Conservation (phyloP, 1,139 yeast species). For the Suhomyces bolitotheri region DNA sequence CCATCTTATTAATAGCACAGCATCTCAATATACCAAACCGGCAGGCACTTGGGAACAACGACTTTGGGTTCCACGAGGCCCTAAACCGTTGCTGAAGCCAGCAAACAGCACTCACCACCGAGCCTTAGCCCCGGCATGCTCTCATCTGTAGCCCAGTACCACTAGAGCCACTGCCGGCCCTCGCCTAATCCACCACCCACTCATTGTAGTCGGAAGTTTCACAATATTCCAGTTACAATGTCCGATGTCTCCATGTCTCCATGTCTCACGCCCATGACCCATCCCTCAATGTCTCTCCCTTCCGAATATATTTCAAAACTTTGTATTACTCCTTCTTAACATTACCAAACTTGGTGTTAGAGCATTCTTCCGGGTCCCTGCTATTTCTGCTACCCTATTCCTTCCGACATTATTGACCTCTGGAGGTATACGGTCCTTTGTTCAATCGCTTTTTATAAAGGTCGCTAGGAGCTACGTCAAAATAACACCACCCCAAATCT, state of each 20-base stretch:
- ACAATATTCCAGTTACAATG: neutral
- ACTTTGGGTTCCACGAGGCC: neutral
- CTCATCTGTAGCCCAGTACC: neutral
- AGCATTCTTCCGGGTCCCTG: too few species aligned
- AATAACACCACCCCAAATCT: too few species aligned
- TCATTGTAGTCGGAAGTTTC: conserved; percentile 4
- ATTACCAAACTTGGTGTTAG: too few species aligned
- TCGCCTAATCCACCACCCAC: neutral
- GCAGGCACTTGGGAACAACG: neutral
- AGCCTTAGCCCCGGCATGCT: neutral
- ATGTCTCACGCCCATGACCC: conserved; percentile 9
- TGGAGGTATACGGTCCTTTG: conserved; percentile 1
- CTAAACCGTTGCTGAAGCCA: too few species aligned
- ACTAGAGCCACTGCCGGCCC: neutral
- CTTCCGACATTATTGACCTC: too few species aligned
- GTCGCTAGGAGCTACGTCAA: too few species aligned
- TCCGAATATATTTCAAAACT: conserved; percentile 4
- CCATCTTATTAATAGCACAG: neutral
- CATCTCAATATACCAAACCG: neutral
- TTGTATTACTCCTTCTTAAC: neutral
- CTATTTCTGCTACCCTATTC: too few species aligned
- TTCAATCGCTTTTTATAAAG: conserved; percentile 3
- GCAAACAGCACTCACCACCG: neutral
- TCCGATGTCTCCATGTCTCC: conserved; percentile 6
- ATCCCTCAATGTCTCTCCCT: conserved; percentile 7